A percentile compares a stretch with the other conserved stretches of the same genome.
Conservation (phyloP, 2,329 filamentous ascomycete species). For the Exophiala phaeomuriformis region DNA sequence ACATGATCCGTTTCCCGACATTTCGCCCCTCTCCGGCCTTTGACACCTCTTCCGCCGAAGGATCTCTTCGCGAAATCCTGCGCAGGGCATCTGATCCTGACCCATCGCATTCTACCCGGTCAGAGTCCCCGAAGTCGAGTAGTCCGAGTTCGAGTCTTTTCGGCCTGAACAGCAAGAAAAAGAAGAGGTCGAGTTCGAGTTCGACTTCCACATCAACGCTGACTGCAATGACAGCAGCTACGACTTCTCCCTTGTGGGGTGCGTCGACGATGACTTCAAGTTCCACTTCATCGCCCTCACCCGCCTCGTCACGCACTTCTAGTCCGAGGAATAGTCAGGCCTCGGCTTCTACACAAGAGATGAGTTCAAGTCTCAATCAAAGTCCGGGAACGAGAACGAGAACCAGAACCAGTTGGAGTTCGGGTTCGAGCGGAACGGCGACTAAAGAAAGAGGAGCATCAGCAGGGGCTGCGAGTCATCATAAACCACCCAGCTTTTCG, state of each 20-base stretch:
- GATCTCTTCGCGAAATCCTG: conserved; percentile 15
- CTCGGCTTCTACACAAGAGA: not conserved
- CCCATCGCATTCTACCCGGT: not conserved
- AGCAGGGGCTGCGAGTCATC: too few species aligned
- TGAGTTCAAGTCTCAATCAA: too few species aligned
- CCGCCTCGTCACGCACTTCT: not conserved
- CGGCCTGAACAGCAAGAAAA: not conserved
- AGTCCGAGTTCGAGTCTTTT: not conserved
- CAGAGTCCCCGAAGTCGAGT: not conserved
- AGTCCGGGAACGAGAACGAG: too few species aligned
- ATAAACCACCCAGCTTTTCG: too few species aligned
- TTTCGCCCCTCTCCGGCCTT: conserved; percentile 8
- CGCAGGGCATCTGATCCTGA: conserved; percentile 7
- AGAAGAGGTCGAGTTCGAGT: not conserved
- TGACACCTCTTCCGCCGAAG: conserved; percentile 8
- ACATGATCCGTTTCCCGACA: conserved; percentile 20
- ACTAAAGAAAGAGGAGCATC: too few species aligned
- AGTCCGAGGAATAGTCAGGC: not conserved
- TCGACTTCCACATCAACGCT: not conserved
- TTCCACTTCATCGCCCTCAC: not conserved
- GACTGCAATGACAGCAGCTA: too few species aligned
- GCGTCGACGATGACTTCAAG: too few species aligned
- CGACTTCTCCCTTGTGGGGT: too few species aligned
- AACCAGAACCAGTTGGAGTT: too few species aligned
- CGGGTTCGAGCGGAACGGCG: too few species aligned